A percentile compares a stretch with the other conserved stretches of the same genome.
These are phyloP conservation scores for Mollisiaceae sp. DNA, from an alignment of 2,329 filamentous ascomycete species.

Conservation along the genomic window DNA sequence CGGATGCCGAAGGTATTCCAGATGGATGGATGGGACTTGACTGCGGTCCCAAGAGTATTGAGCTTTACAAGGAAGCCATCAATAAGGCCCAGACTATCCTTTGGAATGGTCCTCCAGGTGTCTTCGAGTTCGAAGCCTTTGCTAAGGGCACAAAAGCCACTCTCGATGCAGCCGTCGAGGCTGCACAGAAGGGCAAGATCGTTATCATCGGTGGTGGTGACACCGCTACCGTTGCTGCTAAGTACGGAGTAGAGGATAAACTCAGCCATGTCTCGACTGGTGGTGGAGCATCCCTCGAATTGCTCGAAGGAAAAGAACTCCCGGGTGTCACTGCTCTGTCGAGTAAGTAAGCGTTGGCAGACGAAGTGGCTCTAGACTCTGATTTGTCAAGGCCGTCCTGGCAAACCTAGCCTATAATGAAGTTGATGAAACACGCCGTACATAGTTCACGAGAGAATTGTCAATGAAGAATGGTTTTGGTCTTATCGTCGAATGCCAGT, in stretches of 20 bases:
- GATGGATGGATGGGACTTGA: conserved; percentile 99
- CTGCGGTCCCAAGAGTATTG: conserved; percentile 85
- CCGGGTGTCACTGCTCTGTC: conserved; percentile 93
- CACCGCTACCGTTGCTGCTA: conserved; percentile 95
- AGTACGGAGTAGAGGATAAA: conserved; percentile 96
- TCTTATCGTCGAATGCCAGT: conserved; percentile 31
- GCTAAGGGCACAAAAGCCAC: conserved; percentile 90
- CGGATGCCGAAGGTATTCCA: conserved; percentile 86
- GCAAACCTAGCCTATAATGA: conserved; percentile 40
- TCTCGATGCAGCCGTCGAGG: conserved; percentile 84
- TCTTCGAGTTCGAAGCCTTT: conserved; percentile 97
- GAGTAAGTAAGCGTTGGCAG: conserved; percentile 60
- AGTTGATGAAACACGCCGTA: conserved; percentile 32
- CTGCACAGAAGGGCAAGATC: conserved; percentile 83
- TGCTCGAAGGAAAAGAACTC: conserved; percentile 97
- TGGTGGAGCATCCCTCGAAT: conserved; percentile 91
- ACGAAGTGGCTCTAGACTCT: conserved; percentile 34
- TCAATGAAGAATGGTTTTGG: conserved; percentile 24
- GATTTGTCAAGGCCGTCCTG: conserved; percentile 39
- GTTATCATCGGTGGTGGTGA: conserved; percentile 99
- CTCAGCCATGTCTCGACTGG: conserved; percentile 98
- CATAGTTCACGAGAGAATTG: conserved; percentile 29
- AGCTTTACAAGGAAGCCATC: conserved; percentile 89
- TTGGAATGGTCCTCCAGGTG: conserved; percentile 97
- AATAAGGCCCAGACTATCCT: conserved; percentile 91